phyloP scores from a whole-genome alignment of 305 asterid genomes.

The Fraxinus xanthoxyloides region DNA sequence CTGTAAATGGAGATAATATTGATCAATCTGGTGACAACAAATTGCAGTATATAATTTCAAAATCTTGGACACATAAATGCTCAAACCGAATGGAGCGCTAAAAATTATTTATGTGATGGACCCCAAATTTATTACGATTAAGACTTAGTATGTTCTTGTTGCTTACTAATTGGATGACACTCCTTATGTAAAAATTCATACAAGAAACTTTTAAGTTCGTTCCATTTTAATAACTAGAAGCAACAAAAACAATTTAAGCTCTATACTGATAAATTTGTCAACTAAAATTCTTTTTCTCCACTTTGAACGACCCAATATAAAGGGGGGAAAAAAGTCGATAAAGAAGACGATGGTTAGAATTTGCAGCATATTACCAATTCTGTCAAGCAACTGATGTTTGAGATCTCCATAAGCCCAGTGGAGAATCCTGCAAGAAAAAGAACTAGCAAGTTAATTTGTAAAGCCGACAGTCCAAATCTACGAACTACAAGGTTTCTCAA shows the following conservation, averaged over 20 bases:
- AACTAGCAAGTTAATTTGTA: neutral
- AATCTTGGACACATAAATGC: neutral
- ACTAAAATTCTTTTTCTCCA: neutral
- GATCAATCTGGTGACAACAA: neutral
- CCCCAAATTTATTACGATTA: no score
- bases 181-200: no score
- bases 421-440: slow-evolving; percentile 5
- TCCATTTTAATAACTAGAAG: neutral
- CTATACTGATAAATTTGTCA: neutral
- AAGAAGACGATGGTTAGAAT: neutral
- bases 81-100: no score
- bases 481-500: neutral
- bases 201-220: no score
- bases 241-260: neutral
- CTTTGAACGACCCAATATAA: neutral
- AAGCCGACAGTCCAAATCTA: neutral
- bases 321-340: no score
- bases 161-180: no score
- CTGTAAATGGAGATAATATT: slow-evolving; percentile 18
- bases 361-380: slow-evolving; percentile 42
- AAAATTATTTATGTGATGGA: no score
- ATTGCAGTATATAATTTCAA: neutral
- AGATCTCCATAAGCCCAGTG: slow-evolving; percentile 43
- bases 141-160: no score
- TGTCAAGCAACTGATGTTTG: slow-evolving; percentile 44